Percentiles rank a stretch among this genome's conserved stretches.
Conservation (phyloP, 2,329 filamentous ascomycete species). For the Trichoderma sp. region DNA sequence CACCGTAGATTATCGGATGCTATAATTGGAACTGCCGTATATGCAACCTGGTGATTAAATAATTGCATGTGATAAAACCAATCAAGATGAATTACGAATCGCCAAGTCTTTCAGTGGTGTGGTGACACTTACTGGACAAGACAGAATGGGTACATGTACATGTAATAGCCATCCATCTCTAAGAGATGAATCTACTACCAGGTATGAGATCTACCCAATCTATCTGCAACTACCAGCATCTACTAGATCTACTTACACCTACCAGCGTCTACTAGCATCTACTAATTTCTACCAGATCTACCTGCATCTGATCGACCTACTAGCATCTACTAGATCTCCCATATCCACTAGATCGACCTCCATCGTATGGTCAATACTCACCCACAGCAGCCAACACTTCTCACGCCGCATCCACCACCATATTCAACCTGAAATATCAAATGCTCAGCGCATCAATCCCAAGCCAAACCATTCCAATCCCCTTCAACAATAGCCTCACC, state of each 20-base stretch:
- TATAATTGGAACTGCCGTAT: background rate
- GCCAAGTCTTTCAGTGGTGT: background rate
- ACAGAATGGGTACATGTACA: background rate
- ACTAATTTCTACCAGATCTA: background rate
- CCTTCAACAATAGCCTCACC: background rate
- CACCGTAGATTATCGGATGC: background rate
- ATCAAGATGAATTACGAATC: background rate
- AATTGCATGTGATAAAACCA: background rate
- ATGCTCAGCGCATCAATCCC: background rate
- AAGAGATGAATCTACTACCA: background rate
- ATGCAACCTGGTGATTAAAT: background rate
- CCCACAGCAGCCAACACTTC: background rate
- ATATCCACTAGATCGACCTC: background rate
- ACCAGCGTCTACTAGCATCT: background rate
- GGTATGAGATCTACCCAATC: background rate
- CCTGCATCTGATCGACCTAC: background rate
- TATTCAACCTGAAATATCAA: background rate
- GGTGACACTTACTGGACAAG: background rate
- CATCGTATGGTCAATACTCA: background rate
- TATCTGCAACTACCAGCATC: background rate
- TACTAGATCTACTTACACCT: background rate
- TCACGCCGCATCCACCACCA: background rate
- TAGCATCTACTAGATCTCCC: background rate
- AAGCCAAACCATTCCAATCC: background rate
- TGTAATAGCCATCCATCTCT: background rate